These are phyloP conservation scores for Zygosaccharomyces pseudobailii DNA, from an alignment of 1,139 yeast species.

Conservation along the genomic window DNA sequence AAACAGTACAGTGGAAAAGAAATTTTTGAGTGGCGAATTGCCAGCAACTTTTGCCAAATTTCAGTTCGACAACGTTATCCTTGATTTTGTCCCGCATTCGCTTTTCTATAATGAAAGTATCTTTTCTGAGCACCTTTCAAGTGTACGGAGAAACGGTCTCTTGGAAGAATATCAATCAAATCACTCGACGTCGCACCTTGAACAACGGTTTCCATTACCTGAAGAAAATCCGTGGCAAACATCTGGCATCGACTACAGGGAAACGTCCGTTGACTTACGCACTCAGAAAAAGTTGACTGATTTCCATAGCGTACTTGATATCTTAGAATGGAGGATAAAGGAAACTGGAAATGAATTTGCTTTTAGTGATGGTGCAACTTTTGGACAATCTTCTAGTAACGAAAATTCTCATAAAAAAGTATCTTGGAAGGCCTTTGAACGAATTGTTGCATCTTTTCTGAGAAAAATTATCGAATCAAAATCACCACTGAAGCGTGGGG, in stretches of 20 bases:
- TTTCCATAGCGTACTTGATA: constrained; percentile 67
- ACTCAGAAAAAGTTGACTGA: constrained; percentile 70
- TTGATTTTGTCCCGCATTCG: constrained; percentile 35
- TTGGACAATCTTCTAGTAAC: constrained; percentile 24
- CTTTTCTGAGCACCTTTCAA: constrained; percentile 33
- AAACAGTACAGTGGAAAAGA: constrained; percentile 82
- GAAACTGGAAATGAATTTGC: constrained; percentile 80
- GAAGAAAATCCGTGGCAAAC: constrained; percentile 44
- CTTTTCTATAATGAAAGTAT: constrained; percentile 33
- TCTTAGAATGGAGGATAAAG: constrained; percentile 72
- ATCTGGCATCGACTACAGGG: constrained; percentile 75
- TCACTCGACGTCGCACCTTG: not conserved
- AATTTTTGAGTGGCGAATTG: constrained; percentile 70
- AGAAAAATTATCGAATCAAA: constrained; percentile 47
- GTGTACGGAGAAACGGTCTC: constrained; percentile 24
- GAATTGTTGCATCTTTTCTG: constrained; percentile 59
- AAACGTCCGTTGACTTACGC: constrained; percentile 68
- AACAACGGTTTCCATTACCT: not conserved
- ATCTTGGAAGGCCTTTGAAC: constrained; percentile 84
- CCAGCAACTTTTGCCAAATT: constrained; percentile 79
- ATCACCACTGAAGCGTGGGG: constrained; percentile 56
- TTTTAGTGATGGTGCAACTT: constrained; percentile 56
- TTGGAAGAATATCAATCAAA: constrained; percentile 14
- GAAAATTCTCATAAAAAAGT: constrained; percentile 49
- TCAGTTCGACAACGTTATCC: constrained; percentile 33